phyloP scores from a whole-genome alignment of 1,284 basidiomycete genomes.

The Sanghuangporus baumii region DNA sequence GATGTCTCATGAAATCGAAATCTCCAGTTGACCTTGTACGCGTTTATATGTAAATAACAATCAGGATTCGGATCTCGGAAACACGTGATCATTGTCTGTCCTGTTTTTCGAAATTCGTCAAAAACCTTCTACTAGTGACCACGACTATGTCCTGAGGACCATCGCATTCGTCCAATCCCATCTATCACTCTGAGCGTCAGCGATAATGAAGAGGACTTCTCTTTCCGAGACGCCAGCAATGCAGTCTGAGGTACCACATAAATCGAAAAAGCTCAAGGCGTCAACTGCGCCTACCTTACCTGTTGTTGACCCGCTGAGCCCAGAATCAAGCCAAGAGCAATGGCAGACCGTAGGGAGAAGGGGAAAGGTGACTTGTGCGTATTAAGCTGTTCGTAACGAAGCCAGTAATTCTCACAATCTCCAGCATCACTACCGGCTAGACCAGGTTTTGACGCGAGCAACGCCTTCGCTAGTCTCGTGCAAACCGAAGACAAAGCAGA shows the following conservation, averaged over 20 bases:
- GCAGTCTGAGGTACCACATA: background rate
- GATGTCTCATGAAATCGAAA: conserved; percentile 35
- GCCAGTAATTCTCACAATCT: background rate
- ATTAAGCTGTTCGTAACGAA: background rate
- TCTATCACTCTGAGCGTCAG: background rate
- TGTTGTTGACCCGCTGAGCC: background rate
- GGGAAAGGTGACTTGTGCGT: background rate
- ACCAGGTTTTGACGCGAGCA: background rate
- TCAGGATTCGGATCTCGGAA: no score
- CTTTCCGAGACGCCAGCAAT: background rate
- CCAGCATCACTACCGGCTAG: background rate
- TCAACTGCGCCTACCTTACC: background rate
- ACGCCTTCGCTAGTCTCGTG: conserved; percentile 4
- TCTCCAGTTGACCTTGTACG: background rate
- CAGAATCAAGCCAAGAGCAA: background rate
- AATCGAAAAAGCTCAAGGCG: conserved; percentile 6
- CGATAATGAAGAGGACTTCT: background rate
- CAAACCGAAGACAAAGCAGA: background rate
- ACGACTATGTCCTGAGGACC: background rate
- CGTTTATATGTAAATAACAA: background rate
- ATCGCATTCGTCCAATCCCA: background rate
- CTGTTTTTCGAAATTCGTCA: no score
- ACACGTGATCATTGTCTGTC: no score
- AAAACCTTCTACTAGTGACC: background rate
- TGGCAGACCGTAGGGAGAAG: background rate